Evolutionary conservation across 1,139 yeast genomes (phyloP).

Genomic region (Hanseniaspora sp.): DNA sequence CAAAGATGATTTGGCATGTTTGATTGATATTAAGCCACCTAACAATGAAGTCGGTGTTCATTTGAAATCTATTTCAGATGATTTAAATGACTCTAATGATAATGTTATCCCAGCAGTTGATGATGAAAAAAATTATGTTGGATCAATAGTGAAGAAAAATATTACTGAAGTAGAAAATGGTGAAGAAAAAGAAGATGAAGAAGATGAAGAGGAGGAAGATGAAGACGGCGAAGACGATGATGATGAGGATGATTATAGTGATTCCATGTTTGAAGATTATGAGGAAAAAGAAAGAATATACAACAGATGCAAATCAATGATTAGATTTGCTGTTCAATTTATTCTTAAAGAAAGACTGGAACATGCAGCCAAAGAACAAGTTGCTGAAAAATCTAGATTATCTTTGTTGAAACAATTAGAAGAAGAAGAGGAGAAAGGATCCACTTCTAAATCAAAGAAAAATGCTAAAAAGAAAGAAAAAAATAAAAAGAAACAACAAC

Average conservation of each 20-base stretch:
- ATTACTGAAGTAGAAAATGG: background rate
- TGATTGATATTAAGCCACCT: constrained; percentile 1
- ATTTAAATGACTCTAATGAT: background rate
- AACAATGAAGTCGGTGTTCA: background rate
- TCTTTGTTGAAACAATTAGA: constrained; percentile 70
- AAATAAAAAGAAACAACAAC: constrained; percentile 64
- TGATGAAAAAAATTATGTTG: background rate
- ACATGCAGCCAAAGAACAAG: constrained; percentile 64
- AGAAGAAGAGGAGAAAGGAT: constrained; percentile 62
- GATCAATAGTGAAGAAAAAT: background rate
- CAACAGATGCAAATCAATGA: constrained; percentile 65
- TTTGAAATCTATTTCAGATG: background rate
- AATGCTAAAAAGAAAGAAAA: constrained; percentile 70
- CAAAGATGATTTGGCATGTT: constrained; percentile 7
- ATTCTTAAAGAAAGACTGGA: constrained; percentile 61
- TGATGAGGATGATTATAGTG: constrained; percentile 23
- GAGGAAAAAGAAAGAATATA: constrained; percentile 43
- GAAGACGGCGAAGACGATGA: constrained; percentile 26
- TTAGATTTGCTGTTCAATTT: constrained; percentile 65
- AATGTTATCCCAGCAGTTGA: background rate
- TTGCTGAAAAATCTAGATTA: constrained; percentile 68
- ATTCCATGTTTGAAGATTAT: constrained; percentile 21
- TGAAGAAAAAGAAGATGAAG: constrained; percentile 22
- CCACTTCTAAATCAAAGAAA: constrained; percentile 60
- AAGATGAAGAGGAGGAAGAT: constrained; percentile 20